Conservation (phyloP, 176 grass and related monocot genomes). For the Triticum timopheevii region DNA sequence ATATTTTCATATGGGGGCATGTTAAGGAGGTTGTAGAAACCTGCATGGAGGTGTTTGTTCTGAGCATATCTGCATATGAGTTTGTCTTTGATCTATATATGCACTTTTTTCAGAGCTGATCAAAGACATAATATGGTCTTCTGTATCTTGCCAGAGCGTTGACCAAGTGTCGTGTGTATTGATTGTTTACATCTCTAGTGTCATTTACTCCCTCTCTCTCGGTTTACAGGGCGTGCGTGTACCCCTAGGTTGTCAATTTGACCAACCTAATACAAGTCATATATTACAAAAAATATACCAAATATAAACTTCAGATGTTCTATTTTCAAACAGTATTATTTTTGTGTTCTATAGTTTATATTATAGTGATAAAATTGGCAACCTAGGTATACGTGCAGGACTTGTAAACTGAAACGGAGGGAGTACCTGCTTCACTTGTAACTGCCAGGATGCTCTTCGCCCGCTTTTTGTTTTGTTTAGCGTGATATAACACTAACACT, state of each 20-base stretch:
- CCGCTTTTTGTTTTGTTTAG: background rate
- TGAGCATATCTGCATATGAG: background rate
- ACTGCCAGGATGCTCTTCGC: background rate
- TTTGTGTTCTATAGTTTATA: too few relatives aligned
- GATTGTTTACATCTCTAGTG: slow-evolving; percentile 2
- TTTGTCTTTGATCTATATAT: background rate
- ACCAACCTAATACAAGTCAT: too few relatives aligned
- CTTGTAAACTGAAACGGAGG: too few relatives aligned
- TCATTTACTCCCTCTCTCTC: background rate
- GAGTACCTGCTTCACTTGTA: slow-evolving; percentile 46
- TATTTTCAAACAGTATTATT: too few relatives aligned
- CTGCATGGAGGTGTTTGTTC: background rate
- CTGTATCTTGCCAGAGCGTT: slow-evolving; percentile 7
- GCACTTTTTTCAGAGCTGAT: background rate
- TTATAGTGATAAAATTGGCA: too few relatives aligned
- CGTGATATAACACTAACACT: slow-evolving; percentile 12
- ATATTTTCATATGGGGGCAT: too few relatives aligned
- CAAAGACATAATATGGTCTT: background rate
- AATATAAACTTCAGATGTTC: too few relatives aligned
- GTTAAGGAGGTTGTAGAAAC: background rate
- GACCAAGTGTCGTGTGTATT: background rate
- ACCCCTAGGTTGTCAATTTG: too few relatives aligned
- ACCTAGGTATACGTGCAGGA: too few relatives aligned
- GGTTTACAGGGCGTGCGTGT: too few relatives aligned
- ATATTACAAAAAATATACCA: too few relatives aligned